phyloP scores from a whole-genome alignment of 106 monocot genomes.

The Dioscorea dumetorum region DNA sequence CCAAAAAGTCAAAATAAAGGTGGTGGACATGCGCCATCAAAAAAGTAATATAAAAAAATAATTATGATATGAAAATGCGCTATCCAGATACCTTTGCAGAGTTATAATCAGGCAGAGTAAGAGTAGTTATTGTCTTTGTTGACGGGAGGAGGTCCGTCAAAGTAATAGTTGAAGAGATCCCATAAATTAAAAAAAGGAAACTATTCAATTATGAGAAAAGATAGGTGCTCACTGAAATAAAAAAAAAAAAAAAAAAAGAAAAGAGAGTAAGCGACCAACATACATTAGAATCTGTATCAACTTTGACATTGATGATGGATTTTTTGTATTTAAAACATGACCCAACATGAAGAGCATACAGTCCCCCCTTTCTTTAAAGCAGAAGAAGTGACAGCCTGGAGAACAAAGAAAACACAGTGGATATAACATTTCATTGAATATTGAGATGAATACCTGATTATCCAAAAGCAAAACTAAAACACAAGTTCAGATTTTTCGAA shows the following conservation, averaged over 20 bases:
- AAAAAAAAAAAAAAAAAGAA: conserved; percentile 1
- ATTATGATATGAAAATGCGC: no score
- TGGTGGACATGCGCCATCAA: background rate
- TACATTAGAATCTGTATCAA: conserved; percentile 89
- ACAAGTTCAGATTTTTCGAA: no score
- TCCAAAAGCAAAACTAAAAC: no score
- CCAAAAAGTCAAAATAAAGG: no score
- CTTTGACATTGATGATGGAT: conserved; percentile 67
- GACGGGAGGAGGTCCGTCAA: conserved; percentile 57
- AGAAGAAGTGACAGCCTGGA: conserved; percentile 75
- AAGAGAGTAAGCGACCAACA: background rate
- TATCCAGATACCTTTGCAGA: conserved; percentile 68
- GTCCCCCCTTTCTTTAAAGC: conserved; percentile 86
- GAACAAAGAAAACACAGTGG: background rate
- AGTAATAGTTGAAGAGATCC: conserved; percentile 77
- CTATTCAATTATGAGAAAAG: no score
- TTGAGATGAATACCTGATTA: no score
- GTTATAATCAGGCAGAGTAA: conserved; percentile 74
- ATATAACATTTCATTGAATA: no score
- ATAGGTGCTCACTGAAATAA: no score
- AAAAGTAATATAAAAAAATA: no score
- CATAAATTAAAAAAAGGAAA: background rate
- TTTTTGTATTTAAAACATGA: conserved; percentile 84
- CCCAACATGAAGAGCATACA: conserved; percentile 67
- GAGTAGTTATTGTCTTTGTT: conserved; percentile 60